Evolutionary conservation across 176 grass and related monocot species (phyloP).

Genomic region (Raddia distichophylla): DNA sequence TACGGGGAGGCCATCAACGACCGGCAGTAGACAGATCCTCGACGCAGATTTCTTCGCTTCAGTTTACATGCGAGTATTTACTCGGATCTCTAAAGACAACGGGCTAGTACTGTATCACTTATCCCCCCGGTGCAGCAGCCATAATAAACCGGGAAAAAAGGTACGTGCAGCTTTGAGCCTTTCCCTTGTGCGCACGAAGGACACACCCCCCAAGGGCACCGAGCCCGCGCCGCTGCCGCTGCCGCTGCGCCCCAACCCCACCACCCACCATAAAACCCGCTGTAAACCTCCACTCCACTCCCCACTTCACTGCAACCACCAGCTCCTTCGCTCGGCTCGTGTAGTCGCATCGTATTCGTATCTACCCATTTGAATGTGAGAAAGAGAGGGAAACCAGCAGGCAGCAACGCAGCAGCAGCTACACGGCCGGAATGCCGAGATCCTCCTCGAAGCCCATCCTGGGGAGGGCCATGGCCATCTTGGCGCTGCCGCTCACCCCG

Average conservation of each 20-base stretch:
- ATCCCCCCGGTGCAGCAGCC: neutral
- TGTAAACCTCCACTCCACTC: neutral
- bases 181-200: neutral
- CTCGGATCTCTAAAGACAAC: too few species aligned
- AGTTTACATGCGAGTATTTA: neutral
- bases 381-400: slow-evolving; percentile 59
- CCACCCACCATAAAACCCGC: neutral
- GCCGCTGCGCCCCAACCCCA: neutral
- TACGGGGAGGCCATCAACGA: too few species aligned
- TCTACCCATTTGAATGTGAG: slow-evolving; percentile 61
- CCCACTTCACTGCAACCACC: slow-evolving; percentile 11
- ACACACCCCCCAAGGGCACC: neutral
- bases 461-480: slow-evolving; percentile 58
- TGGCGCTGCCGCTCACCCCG: slow-evolving; percentile 51
- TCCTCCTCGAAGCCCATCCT: slow-evolving; percentile 44
- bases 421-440: slow-evolving; percentile 34
- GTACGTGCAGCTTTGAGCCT: neutral
- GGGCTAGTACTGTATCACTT: too few species aligned
- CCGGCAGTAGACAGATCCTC: too few species aligned
- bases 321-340: neutral
- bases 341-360: neutral
- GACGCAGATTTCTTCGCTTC: too few species aligned
- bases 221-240: slow-evolving; percentile 36
- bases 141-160: neutral
- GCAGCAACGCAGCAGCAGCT: too few species aligned